Percentiles rank a stretch among this genome's conserved stretches.
phyloP scores from a whole-genome alignment of 495 filamentous ascomycete species.

The Tuber indicum region DNA sequence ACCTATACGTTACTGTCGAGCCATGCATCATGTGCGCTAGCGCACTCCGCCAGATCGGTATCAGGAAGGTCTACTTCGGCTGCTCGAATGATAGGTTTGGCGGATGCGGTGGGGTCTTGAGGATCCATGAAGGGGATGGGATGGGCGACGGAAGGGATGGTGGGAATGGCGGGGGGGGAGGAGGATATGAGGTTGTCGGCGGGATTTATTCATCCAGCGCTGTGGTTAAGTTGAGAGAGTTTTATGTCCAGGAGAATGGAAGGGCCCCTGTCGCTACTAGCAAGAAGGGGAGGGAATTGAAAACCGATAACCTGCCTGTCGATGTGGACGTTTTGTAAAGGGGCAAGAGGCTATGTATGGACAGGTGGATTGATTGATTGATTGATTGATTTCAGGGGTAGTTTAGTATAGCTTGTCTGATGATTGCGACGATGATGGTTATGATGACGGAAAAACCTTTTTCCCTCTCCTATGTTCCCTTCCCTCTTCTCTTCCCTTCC shows the following conservation, averaged over 20 bases:
- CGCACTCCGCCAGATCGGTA: constrained; percentile 73
- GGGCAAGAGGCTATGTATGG: background rate
- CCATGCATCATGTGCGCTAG: constrained; percentile 98
- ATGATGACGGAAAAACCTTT: background rate
- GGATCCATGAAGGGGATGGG: constrained; percentile 67
- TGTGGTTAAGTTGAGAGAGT: constrained; percentile 80
- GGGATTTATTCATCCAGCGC: constrained; percentile 82
- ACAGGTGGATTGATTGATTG: background rate
- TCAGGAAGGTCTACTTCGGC: constrained; percentile 86
- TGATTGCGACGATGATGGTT: background rate
- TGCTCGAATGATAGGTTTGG: constrained; percentile 94
- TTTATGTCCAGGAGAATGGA: constrained; percentile 95
- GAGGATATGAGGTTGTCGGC: constrained; percentile 66
- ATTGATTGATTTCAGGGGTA: background rate
- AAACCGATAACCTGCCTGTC: constrained; percentile 49
- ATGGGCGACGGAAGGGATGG: constrained; percentile 10
- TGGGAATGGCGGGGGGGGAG: constrained; percentile 40
- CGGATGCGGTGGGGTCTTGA: constrained; percentile 84
- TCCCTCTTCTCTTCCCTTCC: background rate
- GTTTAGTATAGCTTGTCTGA: background rate
- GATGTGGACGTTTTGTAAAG: constrained; percentile 11
- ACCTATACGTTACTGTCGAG: constrained; percentile 93
- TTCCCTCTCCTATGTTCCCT: background rate
- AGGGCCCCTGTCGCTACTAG: constrained; percentile 46
- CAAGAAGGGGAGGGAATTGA: constrained; percentile 50